Conservation (phyloP, 768 basidiomycete genomes). For the Calocybe cyanea region DNA sequence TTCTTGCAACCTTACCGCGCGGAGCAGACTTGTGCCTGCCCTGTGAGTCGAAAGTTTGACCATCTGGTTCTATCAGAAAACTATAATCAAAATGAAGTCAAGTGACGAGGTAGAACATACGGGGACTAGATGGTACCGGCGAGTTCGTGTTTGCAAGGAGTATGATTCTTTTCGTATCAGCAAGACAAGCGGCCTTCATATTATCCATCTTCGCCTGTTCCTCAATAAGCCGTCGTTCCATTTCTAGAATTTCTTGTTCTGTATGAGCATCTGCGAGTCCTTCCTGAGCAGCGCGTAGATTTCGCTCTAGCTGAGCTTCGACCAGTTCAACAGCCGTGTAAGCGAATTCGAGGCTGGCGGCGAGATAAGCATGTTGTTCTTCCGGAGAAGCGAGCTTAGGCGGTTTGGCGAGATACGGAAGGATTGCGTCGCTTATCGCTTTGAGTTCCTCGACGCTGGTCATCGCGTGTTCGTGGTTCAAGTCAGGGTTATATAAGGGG, state of each 20-base stretch:
- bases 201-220: constrained; percentile 15
- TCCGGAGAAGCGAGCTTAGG: background rate
- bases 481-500: background rate
- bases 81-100: no score
- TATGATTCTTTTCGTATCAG: background rate
- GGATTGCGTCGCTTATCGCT: constrained; percentile 11
- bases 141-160: no score
- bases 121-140: no score
- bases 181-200: constrained; percentile 9
- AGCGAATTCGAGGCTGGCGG: constrained; percentile 14
- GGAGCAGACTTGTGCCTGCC: no score
- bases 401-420: constrained; percentile 11
- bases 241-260: constrained; percentile 9
- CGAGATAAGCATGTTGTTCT: constrained; percentile 11
- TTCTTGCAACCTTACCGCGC: no score
- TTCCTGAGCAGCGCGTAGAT: constrained; percentile 11
- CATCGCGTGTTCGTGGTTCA: constrained; percentile 4
- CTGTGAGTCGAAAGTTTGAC: no score
- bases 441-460: constrained; percentile 7
- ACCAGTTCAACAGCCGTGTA: constrained; percentile 16
- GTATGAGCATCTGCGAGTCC: constrained; percentile 5
- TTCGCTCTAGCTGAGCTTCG: constrained; percentile 13
- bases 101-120: no score
- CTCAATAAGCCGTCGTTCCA: constrained; percentile 8
- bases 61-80: no score